Base-by-base conservation (phyloP, 352 stramenopile genomes). In the Phytophthora brassicae region DNA sequence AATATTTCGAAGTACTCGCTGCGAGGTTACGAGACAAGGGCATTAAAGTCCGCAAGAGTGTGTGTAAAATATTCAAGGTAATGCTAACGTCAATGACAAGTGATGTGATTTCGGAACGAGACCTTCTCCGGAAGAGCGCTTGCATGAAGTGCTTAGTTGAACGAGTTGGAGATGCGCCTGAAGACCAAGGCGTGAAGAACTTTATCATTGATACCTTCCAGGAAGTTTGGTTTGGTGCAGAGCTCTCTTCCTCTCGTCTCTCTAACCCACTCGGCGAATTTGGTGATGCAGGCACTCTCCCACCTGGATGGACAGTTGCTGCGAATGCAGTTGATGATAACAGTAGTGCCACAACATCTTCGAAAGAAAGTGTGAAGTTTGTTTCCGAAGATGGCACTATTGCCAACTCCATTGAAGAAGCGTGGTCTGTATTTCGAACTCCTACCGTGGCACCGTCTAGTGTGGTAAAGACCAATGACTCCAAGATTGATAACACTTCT, bases 131-230 rank as follows among this genome's bases (percentile, higher is more conserved):
- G 16, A 77, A 86, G 60, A 92, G 80, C 44, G 66, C 66, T 19
- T 92, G 83, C 41, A 90, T 94, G 74, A 66, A 77, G 19, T 86
- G 76, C 41, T 56, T 95, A 23, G 84, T 94, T 47, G 83, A 94
- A 62, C 71, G 85, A 31, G 75, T 95, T 56, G 85, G 84, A 31
- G 78, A 94, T 28, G 53, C 74, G 4, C 60, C 72, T 17, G 87
- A 95, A 63, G 82, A 92, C 52, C 79, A 88, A 56, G 31, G 56
- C 6, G 56, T 95, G n/a, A 95, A 94, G 54, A 90, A 93, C 36
- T 92, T 85, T 29, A 84, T 95, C 49, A 89, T 94, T 19, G 80
- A 92, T 43, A 93, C 79, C 7, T 91, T 95, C 20, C 85, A 94
- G 66, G 87, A 96, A 42, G 61, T 90, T 24, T 96, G 87, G 87